Evolutionary conservation across 768 basidiomycete species (phyloP).

Genomic region (Agaricus blazei): DNA sequence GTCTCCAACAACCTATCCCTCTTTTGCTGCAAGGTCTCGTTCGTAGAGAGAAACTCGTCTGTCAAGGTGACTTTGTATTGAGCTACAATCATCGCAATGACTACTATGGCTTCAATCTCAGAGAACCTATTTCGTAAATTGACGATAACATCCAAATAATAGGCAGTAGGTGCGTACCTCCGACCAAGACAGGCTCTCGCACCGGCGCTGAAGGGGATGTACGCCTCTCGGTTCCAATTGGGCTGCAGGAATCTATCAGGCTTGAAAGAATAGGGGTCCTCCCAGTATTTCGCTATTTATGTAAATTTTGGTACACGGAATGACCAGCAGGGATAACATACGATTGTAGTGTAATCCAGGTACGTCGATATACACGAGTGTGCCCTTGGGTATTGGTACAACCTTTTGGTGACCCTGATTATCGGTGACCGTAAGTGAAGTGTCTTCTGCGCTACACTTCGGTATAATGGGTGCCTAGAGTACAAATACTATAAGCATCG

Average conservation of each 20-base stretch:
- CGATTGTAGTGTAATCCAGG: conserved; percentile 48
- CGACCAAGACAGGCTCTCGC: conserved; percentile 40
- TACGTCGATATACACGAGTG: conserved; percentile 28
- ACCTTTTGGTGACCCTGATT: conserved; percentile 29
- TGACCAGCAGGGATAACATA: conserved; percentile 19
- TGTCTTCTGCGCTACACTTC: conserved; percentile 43
- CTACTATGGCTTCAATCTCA: conserved; percentile 43
- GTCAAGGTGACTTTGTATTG: conserved; percentile 40
- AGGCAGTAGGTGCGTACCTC: conserved; percentile 21
- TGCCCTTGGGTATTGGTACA: conserved; percentile 39
- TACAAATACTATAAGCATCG: no score
- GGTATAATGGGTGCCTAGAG: conserved; percentile 23
- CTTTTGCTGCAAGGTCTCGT: conserved; percentile 37
- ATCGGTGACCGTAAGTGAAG: conserved; percentile 28
- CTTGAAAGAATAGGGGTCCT: conserved; percentile 34
- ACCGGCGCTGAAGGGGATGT: conserved; percentile 23
- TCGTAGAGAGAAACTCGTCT: conserved; percentile 41
- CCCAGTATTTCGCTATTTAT: conserved; percentile 39
- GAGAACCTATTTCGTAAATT: conserved; percentile 26
- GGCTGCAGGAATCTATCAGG: conserved; percentile 15
- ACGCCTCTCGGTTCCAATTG: conserved; percentile 17
- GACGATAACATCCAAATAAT: no score
- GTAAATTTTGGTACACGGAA: no score
- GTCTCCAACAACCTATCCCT: conserved; percentile 32
- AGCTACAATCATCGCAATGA: conserved; percentile 40